These are phyloP conservation scores for Mortierella sp. DNA, from an alignment of 371 early-diverging fungal genomes.

Conservation along the genomic window DNA sequence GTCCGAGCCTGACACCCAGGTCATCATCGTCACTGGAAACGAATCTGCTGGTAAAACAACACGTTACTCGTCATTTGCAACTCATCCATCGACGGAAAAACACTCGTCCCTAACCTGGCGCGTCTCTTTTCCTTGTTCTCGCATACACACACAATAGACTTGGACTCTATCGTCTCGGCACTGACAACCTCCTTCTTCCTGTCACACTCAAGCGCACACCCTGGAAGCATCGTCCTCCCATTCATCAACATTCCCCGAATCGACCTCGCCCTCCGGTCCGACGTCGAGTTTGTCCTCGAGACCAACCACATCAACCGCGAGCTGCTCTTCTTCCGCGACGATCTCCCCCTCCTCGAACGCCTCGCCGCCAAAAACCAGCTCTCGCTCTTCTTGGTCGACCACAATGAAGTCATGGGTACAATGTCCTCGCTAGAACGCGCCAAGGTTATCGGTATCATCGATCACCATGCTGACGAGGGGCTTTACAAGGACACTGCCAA, in stretches of 20 bases:
- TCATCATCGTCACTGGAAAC: conserved; percentile 75
- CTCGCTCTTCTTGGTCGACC: conserved; percentile 68
- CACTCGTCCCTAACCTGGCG: neutral
- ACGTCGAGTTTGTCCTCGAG: conserved; percentile 67
- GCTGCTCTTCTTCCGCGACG: conserved; percentile 44
- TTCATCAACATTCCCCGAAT: conserved; percentile 69
- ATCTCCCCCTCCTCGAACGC: conserved; percentile 38
- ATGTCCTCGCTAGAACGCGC: conserved; percentile 44
- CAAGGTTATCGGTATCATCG: conserved; percentile 72
- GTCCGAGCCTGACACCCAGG: conserved; percentile 21
- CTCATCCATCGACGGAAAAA: neutral
- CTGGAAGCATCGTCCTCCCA: conserved; percentile 54
- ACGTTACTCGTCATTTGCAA: neutral
- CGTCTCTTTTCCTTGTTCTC: neutral
- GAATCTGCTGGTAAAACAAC: conserved; percentile 75
- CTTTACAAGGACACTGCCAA: conserved; percentile 58
- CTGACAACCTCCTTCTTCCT: conserved; percentile 67
- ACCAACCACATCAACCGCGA: conserved; percentile 24
- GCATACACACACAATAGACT: conserved; percentile 59
- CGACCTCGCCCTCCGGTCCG: conserved; percentile 78
- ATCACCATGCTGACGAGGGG: conserved; percentile 82
- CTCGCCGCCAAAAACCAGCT: conserved; percentile 42
- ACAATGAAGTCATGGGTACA: conserved; percentile 69
- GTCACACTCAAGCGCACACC: conserved; percentile 3
- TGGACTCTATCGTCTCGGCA: conserved; percentile 78